These are phyloP conservation scores for Aristolochia contorta DNA, from an alignment of 164 flowering plant species.

Conservation along the genomic window DNA sequence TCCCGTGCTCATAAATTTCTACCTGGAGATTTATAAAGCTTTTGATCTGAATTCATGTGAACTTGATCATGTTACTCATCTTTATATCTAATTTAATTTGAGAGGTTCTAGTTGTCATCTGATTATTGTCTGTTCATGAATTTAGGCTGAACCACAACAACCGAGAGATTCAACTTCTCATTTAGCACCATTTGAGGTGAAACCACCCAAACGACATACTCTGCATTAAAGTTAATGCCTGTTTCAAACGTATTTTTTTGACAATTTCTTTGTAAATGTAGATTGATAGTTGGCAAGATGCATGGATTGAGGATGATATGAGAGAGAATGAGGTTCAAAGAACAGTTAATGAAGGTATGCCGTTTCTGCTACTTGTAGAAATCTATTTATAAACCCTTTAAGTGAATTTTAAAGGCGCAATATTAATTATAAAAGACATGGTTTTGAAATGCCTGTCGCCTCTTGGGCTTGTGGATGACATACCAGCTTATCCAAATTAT, in stretches of 20 bases:
- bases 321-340: neutral
- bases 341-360: constrained; percentile 1
- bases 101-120: neutral
- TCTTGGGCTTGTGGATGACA: neutral
- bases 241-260: neutral
- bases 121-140: neutral
- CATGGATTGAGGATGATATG: constrained; percentile 4
- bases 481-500: neutral
- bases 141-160: constrained; percentile 1
- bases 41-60: neutral
- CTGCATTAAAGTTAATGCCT: neutral
- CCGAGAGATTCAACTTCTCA: neutral
- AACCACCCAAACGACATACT: neutral
- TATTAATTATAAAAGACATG: neutral
- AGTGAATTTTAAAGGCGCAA: neutral
- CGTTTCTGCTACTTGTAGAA: neutral
- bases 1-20: neutral
- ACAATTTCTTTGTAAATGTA: neutral
- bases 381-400: neutral
- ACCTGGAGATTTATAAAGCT: neutral
- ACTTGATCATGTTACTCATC: neutral
- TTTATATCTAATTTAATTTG: no score
- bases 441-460: neutral
- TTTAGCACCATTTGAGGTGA: neutral
- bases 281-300: neutral